Evolutionary conservation across 441 rosid genomes (phyloP).

Genomic region (Theobroma grandiflorum): DNA sequence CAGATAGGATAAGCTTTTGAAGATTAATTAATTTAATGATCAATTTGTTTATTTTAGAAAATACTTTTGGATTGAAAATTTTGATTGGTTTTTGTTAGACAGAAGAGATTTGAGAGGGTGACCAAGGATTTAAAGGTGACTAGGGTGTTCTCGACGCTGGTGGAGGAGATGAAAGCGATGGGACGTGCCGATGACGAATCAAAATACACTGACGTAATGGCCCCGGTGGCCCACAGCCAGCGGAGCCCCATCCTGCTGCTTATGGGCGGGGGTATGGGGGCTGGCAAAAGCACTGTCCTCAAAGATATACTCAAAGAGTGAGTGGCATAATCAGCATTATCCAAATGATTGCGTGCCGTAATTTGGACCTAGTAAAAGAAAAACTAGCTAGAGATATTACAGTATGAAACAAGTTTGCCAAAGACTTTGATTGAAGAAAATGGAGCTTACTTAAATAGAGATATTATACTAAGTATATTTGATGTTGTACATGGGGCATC

Average conservation of each 20-base stretch:
- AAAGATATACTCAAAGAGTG: conserved; percentile 82
- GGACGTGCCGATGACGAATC: conserved; percentile 39
- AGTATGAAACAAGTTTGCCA: too few relatives aligned
- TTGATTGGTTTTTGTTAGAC: conserved; percentile 39
- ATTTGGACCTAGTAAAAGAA: not conserved
- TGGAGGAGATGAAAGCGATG: conserved; percentile 82
- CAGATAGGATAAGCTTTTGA: too few relatives aligned
- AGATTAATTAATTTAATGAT: not conserved
- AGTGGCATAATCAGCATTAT: not conserved
- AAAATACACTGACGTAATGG: conserved; percentile 70
- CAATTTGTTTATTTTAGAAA: not conserved
- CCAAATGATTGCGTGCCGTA: not conserved
- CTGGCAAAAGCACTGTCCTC: conserved; percentile 94
- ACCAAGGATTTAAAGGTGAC: conserved; percentile 60
- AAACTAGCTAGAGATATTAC: too few relatives aligned
- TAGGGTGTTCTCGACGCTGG: conserved; percentile 71
- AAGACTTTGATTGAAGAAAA: not conserved
- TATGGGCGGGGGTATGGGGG: conserved; percentile 99
- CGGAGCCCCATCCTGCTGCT: conserved; percentile 88
- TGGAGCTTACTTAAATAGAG: not conserved
- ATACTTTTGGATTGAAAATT: not conserved
- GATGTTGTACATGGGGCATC: not conserved
- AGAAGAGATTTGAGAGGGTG: conserved; percentile 81
- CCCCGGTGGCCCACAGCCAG: conserved; percentile 67
- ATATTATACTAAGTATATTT: not conserved